Percentiles rank a stretch among this genome's conserved stretches.
These are phyloP conservation scores for Huntiella bhutanensis DNA, from an alignment of 2,329 filamentous ascomycete genomes.

Conservation along the genomic window DNA sequence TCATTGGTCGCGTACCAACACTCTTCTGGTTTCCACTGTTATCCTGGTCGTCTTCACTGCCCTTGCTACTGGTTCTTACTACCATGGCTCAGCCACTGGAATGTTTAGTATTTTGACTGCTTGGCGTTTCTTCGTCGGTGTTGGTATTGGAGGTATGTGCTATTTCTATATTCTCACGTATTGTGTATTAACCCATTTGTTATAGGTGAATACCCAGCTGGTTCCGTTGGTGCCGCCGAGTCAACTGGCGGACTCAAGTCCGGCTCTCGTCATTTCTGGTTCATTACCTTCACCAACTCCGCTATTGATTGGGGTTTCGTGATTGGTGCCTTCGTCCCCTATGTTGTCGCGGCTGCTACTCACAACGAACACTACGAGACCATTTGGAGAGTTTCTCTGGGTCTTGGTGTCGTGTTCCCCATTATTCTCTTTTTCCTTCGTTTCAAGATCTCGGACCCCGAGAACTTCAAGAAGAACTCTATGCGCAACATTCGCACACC, in stretches of 20 bases:
- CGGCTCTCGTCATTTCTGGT: constrained; percentile 77
- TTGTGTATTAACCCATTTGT: not conserved
- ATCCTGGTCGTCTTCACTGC: constrained; percentile 76
- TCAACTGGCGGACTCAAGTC: constrained; percentile 62
- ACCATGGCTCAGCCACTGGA: constrained; percentile 45
- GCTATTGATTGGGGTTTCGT: constrained; percentile 65
- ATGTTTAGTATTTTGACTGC: constrained; percentile 61
- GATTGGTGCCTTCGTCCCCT: constrained; percentile 57
- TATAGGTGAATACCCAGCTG: constrained; percentile 56
- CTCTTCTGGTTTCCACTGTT: constrained; percentile 60
- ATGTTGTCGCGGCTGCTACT: constrained; percentile 36
- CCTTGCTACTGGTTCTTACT: constrained; percentile 59
- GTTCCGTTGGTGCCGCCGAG: constrained; percentile 69
- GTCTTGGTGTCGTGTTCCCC: constrained; percentile 61
- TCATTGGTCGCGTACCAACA: constrained; percentile 68
- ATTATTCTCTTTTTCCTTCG: constrained; percentile 46
- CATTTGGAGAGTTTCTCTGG: constrained; percentile 68
- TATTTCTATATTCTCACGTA: not conserved
- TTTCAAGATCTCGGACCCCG: constrained; percentile 55
- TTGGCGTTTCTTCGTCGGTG: constrained; percentile 65
- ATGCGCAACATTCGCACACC: constrained; percentile 44
- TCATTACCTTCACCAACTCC: constrained; percentile 69
- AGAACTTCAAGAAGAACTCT: constrained; percentile 52
- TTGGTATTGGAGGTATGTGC: constrained; percentile 54
- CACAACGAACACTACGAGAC: constrained; percentile 44